Evolutionary conservation across 768 basidiomycete species (phyloP), one percentile per base, ranked within the genome.

Genomic region (Leccinum subtestaceum): DNA sequence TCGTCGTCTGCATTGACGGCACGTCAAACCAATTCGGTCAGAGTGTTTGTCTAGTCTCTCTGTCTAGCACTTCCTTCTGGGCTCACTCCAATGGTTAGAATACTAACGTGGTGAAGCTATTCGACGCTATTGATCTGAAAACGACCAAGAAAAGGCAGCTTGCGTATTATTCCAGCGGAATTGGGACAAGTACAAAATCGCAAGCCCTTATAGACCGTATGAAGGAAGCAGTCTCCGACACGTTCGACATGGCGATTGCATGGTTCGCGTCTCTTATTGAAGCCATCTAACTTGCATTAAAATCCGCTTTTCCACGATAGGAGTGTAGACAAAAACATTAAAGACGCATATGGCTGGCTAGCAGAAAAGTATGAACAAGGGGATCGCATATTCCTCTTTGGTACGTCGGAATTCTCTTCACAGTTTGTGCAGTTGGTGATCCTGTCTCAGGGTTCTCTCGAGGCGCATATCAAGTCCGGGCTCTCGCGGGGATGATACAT

Each of bases 1-100:
- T 69, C 17, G 58, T 50, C 1, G 49, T 50, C 17, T 50, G 49
- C 49, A 50, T 50, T 15, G 49, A 50, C 29, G 49, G 49, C 27
- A 50, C 49, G 4, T 50, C 27, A 8, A 50, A 50, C 12, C 49
- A 50, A 50, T 50, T 50, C 13, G 49, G 49, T 29, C 49, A 2
- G 5, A 50, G 29, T 11, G 49, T 50, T 48, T 25, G 23, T 48
- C 12, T 23, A 11, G 43, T 45, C 1, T 21, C 10, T 45, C 43
- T 48, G 6, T 40, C 17, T 19, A 9, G 19, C 23, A 3, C 1
- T 21, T 23, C 12, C 0, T 49, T 15, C 17, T 50, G 8, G 27
- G 27, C 15, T 50, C 49, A 50, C 17, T 9, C 7, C 49, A 29
- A 27, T n/a, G 19, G 17, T 48, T 17, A 50, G 27, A 50, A 50